Percentiles rank a stretch among this genome's conserved stretches.
Evolutionary conservation across 2,329 filamentous ascomycete genomes (phyloP).

Genomic region (Trematosphaeria pertusa): DNA sequence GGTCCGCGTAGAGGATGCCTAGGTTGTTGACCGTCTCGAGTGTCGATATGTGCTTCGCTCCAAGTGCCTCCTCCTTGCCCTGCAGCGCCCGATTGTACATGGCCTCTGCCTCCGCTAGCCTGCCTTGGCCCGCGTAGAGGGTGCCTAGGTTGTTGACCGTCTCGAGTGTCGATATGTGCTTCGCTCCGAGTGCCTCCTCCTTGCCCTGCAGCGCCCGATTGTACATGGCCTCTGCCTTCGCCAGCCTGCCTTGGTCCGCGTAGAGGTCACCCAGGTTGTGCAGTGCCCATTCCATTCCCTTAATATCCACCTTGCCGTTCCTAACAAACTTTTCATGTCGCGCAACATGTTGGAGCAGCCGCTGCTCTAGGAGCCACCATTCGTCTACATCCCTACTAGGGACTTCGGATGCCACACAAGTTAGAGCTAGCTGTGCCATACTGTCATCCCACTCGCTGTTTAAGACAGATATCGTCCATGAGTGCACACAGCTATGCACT

Average conservation of each 20-base stretch:
- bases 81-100: constrained; percentile 23
- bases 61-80: constrained; percentile 23
- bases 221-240: constrained; percentile 23
- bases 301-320: constrained; percentile 12
- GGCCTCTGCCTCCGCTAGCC: constrained; percentile 19
- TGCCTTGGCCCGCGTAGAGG: constrained; percentile 25
- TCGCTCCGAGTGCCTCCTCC: constrained; percentile 20
- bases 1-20: constrained; percentile 19
- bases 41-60: constrained; percentile 16
- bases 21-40: constrained; percentile 22
- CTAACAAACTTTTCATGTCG: constrained; percentile 12
- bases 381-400: constrained; percentile 15
- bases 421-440: constrained; percentile 20
- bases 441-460: constrained; percentile 26
- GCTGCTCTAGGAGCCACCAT: constrained; percentile 25
- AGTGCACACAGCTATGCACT: constrained; percentile 46
- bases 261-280: constrained; percentile 23
- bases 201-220: constrained; percentile 19
- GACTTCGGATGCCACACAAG: constrained; percentile 20
- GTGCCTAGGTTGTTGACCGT: constrained; percentile 27
- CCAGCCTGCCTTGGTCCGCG: no score
- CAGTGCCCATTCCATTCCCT: constrained; percentile 22
- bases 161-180: constrained; percentile 21
- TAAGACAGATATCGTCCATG: constrained; percentile 37
- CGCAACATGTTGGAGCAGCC: constrained; percentile 23